Base-by-base conservation (phyloP, 768 basidiomycete species). In the Boletus patriciae region DNA sequence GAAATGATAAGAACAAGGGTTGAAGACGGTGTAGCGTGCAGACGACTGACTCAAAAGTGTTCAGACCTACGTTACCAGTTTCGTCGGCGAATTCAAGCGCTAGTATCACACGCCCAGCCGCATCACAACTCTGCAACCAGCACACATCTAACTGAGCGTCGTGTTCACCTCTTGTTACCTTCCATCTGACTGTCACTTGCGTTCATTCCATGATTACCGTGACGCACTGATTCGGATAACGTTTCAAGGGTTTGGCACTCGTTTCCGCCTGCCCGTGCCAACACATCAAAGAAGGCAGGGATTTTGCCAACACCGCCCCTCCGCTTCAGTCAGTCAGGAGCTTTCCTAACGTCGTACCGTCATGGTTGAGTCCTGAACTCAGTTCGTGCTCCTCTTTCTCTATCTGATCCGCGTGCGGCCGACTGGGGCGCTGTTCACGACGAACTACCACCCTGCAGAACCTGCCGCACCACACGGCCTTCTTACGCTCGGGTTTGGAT, bases 351-450 rank as follows among this genome's bases (percentile, higher is more conserved):
- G 23, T 55, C 18, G 47, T 31, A 43, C 33, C 33, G 37, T n/a
- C 41, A 27, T 27, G 8, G 7, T 29, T 52, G 60, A 63, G 61
- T 27, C 36, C 34, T 34, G 29, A 27, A 12, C 55, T 45, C 51
- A 48, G 60, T 59, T 59, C 44, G 27, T 58, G 4, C 57, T 52
- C 58, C 54, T 55, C 34, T 61, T 52, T 59, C 58, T 61, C 54
- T 47, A 45, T 54, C 44, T 56, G 64, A 66, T 69, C 43, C 61
- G 54, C 61, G n/a, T 52, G 18, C 33, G 27, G 54, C 61, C 40
- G 33, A 44, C 34, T 44, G 29, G 9, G 12, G 31, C 16, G 36
- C 16, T 12, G 43, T 63, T 52, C 61, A 42, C 33, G 18, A 52
- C 29, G 45, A 52, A 53, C 19, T 31, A 27, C 40, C 15, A 41